Base-by-base conservation (phyloP, 169 alveolate species). In the Eimeria maxima region DNA sequence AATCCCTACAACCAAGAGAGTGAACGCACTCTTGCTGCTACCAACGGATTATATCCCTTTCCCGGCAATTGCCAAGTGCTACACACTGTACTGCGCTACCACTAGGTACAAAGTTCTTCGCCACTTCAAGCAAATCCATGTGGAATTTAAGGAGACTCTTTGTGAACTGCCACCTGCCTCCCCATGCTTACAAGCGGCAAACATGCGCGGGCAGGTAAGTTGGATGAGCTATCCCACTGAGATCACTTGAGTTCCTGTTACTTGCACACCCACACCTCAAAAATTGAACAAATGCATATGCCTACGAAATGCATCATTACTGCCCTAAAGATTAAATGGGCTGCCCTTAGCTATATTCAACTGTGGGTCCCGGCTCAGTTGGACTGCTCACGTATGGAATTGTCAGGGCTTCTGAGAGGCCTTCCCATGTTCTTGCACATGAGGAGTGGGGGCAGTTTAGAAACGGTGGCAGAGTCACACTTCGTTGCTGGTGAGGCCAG, bases 141-240 rank as follows among this genome's bases (percentile, higher is more conserved):
- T 44, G 60, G 65, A 76, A 44, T 76, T 44, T 18, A 76, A 76
- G 38, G 87, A 38, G 38, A 45, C 63, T 8, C 87, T 76, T 42
- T 24, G 60, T 44, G 87, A 76, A 33, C 65, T 76, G 65, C 87
- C 87, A 6, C 55, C 87, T 76, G 65, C 87, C 65, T 76, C 44
- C 18, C 87, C 60, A 42, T 44, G 87, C 87, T 45, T 76, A 76
- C 65, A 76, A 20, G 87, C 60, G 45, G 22, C 27, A 22, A 76
- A 76, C 29, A 42, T 76, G 87, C 87, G 87, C 87, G 33, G 60
- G 65, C 47, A 76, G 20, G 87, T 76, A 47, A 44, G 87, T 7
- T 47, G 38, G 87, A 45, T 69, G 80, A 45, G 16, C n/a, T 33
- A 11, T 33, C 16, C 27, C 45, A 6, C 22, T 13, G 50, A 5